phyloP scores from a whole-genome alignment of 768 basidiomycete genomes.

The Boletus huronensis region DNA sequence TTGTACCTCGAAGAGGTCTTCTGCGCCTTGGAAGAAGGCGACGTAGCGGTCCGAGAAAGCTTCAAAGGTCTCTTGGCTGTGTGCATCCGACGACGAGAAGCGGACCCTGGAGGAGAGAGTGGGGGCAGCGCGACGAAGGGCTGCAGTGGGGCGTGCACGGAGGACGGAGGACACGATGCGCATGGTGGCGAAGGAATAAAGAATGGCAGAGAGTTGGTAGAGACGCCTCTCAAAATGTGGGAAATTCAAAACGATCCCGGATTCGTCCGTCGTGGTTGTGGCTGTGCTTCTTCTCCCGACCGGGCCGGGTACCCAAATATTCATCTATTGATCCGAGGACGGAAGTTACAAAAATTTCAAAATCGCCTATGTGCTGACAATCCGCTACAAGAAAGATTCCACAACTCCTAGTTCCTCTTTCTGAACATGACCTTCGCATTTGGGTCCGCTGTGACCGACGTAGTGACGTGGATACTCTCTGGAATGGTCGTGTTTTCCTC shows the following conservation, averaged over 20 bases:
- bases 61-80: slow-evolving; percentile 90
- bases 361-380: not conserved
- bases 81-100: slow-evolving; percentile 49
- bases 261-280: slow-evolving; percentile 21
- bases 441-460: not conserved
- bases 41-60: slow-evolving; percentile 93
- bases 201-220: not conserved
- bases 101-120: slow-evolving; percentile 36
- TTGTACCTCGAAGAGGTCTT: slow-evolving; percentile 98
- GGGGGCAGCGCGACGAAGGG: slow-evolving; percentile 41
- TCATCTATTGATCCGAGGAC: too few species aligned
- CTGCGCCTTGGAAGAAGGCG: slow-evolving; percentile 86
- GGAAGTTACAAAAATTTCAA: too few species aligned
- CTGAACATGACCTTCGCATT: not conserved
- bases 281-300: slow-evolving; percentile 3
- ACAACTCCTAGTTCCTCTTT: not conserved
- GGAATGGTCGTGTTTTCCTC: not conserved
- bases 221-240: slow-evolving; percentile 5
- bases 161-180: slow-evolving; percentile 60
- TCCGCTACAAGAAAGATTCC: not conserved
- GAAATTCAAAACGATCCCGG: slow-evolving; percentile 15
- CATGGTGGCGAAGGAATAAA: slow-evolving; percentile 39
- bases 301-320: too few species aligned
- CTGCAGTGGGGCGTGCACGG: slow-evolving; percentile 53
- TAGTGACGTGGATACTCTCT: not conserved